Percentiles rank a stretch among this genome's conserved stretches.
Evolutionary conservation across 2,329 filamentous ascomycete species (phyloP).

Genomic region (Dryadomyces sulphureus): DNA sequence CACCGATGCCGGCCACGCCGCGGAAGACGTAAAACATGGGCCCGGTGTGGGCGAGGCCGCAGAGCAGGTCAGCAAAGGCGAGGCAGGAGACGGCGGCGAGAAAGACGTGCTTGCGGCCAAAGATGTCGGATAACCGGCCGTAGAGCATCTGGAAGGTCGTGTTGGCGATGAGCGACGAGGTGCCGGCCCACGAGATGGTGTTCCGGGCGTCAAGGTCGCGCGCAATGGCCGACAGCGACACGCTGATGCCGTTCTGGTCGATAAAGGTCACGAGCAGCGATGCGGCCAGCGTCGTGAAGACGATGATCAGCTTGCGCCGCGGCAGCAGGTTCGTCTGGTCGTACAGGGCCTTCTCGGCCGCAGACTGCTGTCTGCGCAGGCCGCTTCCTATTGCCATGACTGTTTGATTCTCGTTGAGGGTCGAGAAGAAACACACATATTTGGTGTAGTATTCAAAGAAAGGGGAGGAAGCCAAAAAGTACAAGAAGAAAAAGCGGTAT

Average conservation of each 20-base stretch:
- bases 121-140: conserved; percentile 45
- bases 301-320: conserved; percentile 28
- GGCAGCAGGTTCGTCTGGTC: conserved; percentile 41
- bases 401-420: too few relatives aligned
- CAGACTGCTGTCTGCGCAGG: conserved; percentile 1
- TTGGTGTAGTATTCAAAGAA: too few relatives aligned
- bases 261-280: conserved; percentile 39
- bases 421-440: too few relatives aligned
- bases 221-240: conserved; percentile 31
- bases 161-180: conserved; percentile 36
- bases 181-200: conserved; percentile 42
- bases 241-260: conserved; percentile 40
- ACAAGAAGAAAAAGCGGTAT: too few relatives aligned
- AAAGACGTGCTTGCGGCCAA: conserved; percentile 44
- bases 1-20: conserved; percentile 44
- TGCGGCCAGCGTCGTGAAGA: conserved; percentile 35
- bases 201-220: conserved; percentile 22
- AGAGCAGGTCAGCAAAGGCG: conserved; percentile 41
- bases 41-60: conserved; percentile 38
- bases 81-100: conserved; percentile 37
- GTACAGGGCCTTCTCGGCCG: conserved; percentile 3
- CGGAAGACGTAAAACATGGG: conserved; percentile 47
- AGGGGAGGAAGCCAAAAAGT: too few relatives aligned
- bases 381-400: neutral
- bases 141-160: conserved; percentile 52